Evolutionary conservation across 371 early-diverging fungal genomes (phyloP).

Genomic region (Circinella umbellata): DNA sequence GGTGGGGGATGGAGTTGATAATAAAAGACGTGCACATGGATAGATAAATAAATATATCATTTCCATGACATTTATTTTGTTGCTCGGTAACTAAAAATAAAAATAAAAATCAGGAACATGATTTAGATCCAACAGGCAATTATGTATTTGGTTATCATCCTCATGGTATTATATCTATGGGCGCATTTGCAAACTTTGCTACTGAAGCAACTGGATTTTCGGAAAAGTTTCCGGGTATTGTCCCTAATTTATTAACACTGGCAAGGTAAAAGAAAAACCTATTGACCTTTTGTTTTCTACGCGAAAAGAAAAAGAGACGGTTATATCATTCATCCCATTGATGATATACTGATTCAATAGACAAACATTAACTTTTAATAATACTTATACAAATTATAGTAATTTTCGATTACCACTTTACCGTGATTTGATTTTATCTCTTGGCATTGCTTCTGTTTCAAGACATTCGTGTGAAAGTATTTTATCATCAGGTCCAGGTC

Average conservation of each 20-base stretch:
- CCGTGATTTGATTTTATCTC: slow-evolving; percentile 71
- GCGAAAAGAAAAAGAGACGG: too few relatives aligned
- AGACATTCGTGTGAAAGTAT: slow-evolving; percentile 74
- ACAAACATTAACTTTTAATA: neutral
- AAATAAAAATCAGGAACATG: slow-evolving; percentile 54
- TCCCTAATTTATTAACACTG: slow-evolving; percentile 65
- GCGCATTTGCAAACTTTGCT: slow-evolving; percentile 83
- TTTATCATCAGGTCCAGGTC: slow-evolving; percentile 75
- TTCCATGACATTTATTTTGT: too few relatives aligned
- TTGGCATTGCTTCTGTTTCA: slow-evolving; percentile 83
- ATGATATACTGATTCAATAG: too few relatives aligned
- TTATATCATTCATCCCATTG: too few relatives aligned
- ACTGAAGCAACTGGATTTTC: slow-evolving; percentile 75
- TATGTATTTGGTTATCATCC: slow-evolving; percentile 85
- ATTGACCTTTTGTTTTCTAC: too few relatives aligned
- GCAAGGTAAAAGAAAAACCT: slow-evolving; percentile 17
- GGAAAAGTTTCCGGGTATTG: slow-evolving; percentile 70
- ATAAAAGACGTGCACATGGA: too few relatives aligned
- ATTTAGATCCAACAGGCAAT: slow-evolving; percentile 75
- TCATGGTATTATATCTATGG: slow-evolving; percentile 85
- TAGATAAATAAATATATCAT: too few relatives aligned
- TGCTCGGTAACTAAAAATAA: too few relatives aligned
- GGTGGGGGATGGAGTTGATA: too few relatives aligned
- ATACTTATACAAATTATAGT: slow-evolving; percentile 5
- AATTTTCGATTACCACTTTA: slow-evolving; percentile 79